Conservation (phyloP, 1,139 yeast genomes). For the Magnusiomyces tetraspermus region DNA sequence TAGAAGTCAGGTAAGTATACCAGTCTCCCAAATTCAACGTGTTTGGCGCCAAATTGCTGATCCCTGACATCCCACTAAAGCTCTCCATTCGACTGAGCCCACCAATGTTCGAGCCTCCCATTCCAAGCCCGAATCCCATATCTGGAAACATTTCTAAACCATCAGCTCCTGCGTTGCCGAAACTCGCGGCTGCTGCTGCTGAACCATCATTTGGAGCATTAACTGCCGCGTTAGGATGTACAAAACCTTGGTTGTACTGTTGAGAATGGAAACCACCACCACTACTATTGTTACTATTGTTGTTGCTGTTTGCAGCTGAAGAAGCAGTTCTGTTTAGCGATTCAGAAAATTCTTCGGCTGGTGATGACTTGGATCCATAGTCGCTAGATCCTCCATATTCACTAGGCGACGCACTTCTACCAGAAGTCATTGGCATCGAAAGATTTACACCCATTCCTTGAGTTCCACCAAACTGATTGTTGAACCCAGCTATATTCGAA, state of each 20-base stretch:
- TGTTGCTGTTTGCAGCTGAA: no score
- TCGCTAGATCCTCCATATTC: not conserved
- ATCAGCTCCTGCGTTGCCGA: not conserved
- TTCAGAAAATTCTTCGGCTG: not conserved
- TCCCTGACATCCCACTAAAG: not conserved
- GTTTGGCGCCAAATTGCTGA: slow-evolving; percentile 20
- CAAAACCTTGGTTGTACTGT: no score
- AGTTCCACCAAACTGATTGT: not conserved
- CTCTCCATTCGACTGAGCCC: not conserved
- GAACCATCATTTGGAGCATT: no score
- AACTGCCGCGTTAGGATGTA: no score
- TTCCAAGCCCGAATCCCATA: not conserved
- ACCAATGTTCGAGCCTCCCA: not conserved
- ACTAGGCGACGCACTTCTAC: not conserved
- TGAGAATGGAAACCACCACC: not conserved
- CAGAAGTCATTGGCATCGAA: not conserved
- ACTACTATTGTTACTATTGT: not conserved
- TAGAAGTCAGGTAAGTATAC: slow-evolving; percentile 31
- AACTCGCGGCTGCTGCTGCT: no score
- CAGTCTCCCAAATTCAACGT: slow-evolving; percentile 34
- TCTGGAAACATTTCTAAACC: not conserved
- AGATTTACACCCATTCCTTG: not conserved
- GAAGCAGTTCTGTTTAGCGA: no score
- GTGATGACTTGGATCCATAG: slow-evolving; percentile 1
- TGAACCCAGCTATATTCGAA: slow-evolving; percentile 4